Evolutionary conservation across 2,329 filamentous ascomycete genomes (phyloP).

Genomic region (Coniochaeta prunicola): DNA sequence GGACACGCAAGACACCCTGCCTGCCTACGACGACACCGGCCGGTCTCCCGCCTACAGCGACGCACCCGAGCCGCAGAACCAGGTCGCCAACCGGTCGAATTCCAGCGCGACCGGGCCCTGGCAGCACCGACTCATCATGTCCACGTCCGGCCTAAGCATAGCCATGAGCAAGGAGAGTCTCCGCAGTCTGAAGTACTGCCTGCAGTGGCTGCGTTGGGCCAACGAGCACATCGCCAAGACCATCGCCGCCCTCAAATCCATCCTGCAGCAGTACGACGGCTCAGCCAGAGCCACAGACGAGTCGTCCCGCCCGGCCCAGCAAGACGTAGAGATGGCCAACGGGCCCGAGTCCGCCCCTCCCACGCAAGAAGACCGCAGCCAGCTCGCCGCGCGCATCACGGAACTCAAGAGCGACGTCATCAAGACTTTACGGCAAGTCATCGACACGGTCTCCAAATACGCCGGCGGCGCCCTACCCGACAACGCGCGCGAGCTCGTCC

Average conservation of each 20-base stretch:
- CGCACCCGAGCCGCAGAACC: constrained; percentile 28
- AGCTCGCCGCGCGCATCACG: constrained; percentile 57
- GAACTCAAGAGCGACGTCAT: constrained; percentile 64
- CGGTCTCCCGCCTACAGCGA: constrained; percentile 71
- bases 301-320: not conserved
- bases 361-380: constrained; percentile 33
- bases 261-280: constrained; percentile 73
- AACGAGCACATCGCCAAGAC: constrained; percentile 74
- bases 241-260: constrained; percentile 64
- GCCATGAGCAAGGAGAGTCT: constrained; percentile 88
- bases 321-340: constrained; percentile 15
- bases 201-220: constrained; percentile 72
- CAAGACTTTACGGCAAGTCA: constrained; percentile 71
- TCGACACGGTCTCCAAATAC: constrained; percentile 80
- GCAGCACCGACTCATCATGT: constrained; percentile 81
- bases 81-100: constrained; percentile 16
- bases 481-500: constrained; percentile 77
- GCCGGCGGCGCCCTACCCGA: constrained; percentile 87
- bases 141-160: constrained; percentile 82
- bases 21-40: constrained; percentile 70
- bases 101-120: constrained; percentile 39
- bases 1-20: constrained; percentile 53
- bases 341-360: constrained; percentile 3
- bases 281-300: constrained; percentile 7
- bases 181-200: constrained; percentile 74